Conservation (phyloP, 1,139 yeast genomes). For the Hanseniaspora uvarum region DNA sequence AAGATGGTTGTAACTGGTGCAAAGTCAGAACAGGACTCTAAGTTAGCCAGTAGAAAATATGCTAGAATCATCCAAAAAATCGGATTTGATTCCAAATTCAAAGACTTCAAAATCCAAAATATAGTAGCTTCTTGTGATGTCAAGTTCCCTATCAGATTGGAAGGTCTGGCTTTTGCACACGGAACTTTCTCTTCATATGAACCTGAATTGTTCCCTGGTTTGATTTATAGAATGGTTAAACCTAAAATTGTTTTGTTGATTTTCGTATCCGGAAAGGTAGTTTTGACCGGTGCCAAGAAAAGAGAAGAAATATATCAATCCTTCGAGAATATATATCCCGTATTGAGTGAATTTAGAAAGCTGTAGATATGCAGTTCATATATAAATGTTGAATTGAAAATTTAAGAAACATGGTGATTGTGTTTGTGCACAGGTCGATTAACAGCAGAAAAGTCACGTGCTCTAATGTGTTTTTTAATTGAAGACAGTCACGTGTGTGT, state of each 20-base stretch:
- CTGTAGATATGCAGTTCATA: constrained; percentile 26
- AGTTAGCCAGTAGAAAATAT: constrained; percentile 90
- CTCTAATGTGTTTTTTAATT: neutral
- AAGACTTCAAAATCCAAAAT: constrained; percentile 94
- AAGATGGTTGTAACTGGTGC: constrained; percentile 99
- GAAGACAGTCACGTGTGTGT: no score
- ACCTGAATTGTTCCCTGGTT: constrained; percentile 96
- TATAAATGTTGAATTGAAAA: neutral
- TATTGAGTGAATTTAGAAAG: constrained; percentile 93
- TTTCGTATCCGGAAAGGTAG: constrained; percentile 95
- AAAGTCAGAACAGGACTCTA: constrained; percentile 93
- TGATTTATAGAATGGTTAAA: constrained; percentile 98
- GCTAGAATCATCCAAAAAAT: constrained; percentile 96
- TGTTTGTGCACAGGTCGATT: no score
- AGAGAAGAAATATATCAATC: constrained; percentile 98
- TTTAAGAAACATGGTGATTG: neutral
- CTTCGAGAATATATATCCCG: constrained; percentile 95
- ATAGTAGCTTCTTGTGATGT: constrained; percentile 98
- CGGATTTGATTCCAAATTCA: constrained; percentile 91
- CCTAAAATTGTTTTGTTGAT: constrained; percentile 93
- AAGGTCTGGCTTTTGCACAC: constrained; percentile 95
- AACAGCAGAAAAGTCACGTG: no score
- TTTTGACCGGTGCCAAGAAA: constrained; percentile 96
- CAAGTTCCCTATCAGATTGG: constrained; percentile 91
- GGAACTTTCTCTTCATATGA: constrained; percentile 98